Base-by-base conservation (phyloP, 371 early-diverging fungal species). In the Apophysomyces elegans region DNA sequence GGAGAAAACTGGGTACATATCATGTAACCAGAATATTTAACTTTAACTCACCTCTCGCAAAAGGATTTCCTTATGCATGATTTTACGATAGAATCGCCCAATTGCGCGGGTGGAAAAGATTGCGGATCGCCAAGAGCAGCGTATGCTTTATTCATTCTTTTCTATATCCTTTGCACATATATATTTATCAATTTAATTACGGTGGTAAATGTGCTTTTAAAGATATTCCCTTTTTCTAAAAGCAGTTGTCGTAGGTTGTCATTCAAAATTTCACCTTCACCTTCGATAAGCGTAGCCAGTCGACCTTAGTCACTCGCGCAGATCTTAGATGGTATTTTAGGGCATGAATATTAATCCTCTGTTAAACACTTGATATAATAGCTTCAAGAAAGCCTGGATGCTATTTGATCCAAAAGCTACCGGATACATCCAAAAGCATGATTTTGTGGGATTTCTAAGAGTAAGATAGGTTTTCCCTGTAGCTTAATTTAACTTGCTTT, bases 191-290 rank as follows among this genome's bases (percentile, higher is more conserved):
- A 85, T 61, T 68, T 85, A 35, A 77, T 85, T 59, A 85, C 80
- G 46, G 84, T 83, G 62, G 86, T 82, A 73, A 72, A 63, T 47
- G 16, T 7, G 14, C 7, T 46, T 37, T 6, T 18, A 11, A 13
- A 8, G 32, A 26, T 26, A 26, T 26, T 26, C 13, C 41, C 41
- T 5, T 41, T 41, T 35, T 14, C 18, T 13, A 14, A 41, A 41
- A 13, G 13, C 13, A 11, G 8, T 41, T 8, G 41, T 5, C 21
- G 9, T 58, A 80, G 80, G 70, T 80, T 60, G 80, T 85, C 32
- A 85, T 85, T 69, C 82, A 78, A 57, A 84, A 84, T 59, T 85
- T 85, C 56, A 82, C 84, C 0, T 85, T 82, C 41, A 82, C 86
- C 0, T 85, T 84, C 71, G 84, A 84, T 35, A 80, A 78, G 21